phyloP scores from a whole-genome alignment of 306 rosid genomes.

The Citrullus amarus region DNA sequence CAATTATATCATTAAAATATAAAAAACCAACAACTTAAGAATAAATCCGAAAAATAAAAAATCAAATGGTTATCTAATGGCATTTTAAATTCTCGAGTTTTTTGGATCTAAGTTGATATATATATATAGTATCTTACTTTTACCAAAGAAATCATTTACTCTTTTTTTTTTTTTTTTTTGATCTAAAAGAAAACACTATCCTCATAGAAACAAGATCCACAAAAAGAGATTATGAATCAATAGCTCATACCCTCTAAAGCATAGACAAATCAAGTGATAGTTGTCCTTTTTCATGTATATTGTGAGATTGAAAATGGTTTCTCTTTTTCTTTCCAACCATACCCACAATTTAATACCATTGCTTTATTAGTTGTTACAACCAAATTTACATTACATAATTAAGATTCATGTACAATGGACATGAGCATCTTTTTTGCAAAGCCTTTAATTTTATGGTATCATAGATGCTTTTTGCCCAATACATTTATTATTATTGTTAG shows the following conservation, averaged over 20 bases:
- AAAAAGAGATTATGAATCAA: not conserved
- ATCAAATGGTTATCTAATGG: no score
- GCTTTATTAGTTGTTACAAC: constrained; percentile 2
- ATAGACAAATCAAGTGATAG: constrained; percentile 1
- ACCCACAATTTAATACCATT: not conserved
- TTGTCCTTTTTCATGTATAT: not conserved
- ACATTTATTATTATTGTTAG: not conserved
- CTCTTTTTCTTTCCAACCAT: not conserved
- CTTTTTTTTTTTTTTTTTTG: not conserved
- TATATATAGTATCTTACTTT: not conserved
- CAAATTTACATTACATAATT: not conserved
- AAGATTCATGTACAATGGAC: not conserved
- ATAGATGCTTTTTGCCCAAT: not conserved
- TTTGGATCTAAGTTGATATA: no score
- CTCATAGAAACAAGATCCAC: not conserved
- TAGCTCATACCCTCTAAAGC: not conserved
- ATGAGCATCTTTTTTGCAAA: not conserved
- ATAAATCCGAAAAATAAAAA: no score
- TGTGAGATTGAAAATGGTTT: not conserved
- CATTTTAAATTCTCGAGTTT: no score
- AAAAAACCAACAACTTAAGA: no score
- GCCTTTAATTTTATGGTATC: not conserved
- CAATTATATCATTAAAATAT: no score
- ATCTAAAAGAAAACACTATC: not conserved
- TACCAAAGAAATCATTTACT: not conserved